Conservation (phyloP, 371 early-diverging fungal species). For the Actinomortierella ambigua region DNA sequence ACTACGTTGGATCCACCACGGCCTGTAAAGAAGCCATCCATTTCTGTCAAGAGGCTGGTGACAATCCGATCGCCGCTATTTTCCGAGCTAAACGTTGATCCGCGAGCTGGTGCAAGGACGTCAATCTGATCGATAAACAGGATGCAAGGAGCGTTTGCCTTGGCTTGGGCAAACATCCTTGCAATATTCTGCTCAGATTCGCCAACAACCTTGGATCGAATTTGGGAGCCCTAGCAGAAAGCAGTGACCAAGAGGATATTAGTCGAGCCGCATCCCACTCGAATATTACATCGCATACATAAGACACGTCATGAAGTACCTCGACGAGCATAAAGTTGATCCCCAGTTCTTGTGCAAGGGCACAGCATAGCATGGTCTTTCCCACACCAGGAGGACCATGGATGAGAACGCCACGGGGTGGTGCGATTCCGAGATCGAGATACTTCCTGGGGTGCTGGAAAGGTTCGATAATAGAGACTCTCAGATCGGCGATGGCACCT, state of each 20-base stretch:
- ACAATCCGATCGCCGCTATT: constrained; percentile 83
- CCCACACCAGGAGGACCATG: constrained; percentile 99
- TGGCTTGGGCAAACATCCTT: constrained; percentile 74
- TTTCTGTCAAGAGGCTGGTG: constrained; percentile 79
- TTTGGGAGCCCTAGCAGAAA: constrained; percentile 62
- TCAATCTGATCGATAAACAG: constrained; percentile 87
- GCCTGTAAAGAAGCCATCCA: constrained; percentile 80
- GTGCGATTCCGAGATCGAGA: constrained; percentile 84
- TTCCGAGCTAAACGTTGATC: constrained; percentile 71
- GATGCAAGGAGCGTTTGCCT: constrained; percentile 83
- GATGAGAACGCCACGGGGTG: constrained; percentile 96
- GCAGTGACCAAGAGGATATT: not conserved
- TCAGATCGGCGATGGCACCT: constrained; percentile 63
- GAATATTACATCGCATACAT: not conserved
- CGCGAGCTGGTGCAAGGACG: constrained; percentile 71
- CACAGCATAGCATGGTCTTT: constrained; percentile 97
- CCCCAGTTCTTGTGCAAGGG: constrained; percentile 85
- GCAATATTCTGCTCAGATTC: constrained; percentile 83
- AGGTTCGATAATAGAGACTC: constrained; percentile 75
- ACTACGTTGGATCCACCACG: constrained; percentile 43
- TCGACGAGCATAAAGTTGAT: constrained; percentile 81
- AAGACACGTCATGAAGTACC: constrained; percentile 27
- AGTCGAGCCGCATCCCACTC: not conserved
- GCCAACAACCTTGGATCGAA: constrained; percentile 83
- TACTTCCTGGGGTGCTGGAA: constrained; percentile 89